Conservation (phyloP, 2,329 filamentous ascomycete genomes). For the Diatrype stigma region DNA sequence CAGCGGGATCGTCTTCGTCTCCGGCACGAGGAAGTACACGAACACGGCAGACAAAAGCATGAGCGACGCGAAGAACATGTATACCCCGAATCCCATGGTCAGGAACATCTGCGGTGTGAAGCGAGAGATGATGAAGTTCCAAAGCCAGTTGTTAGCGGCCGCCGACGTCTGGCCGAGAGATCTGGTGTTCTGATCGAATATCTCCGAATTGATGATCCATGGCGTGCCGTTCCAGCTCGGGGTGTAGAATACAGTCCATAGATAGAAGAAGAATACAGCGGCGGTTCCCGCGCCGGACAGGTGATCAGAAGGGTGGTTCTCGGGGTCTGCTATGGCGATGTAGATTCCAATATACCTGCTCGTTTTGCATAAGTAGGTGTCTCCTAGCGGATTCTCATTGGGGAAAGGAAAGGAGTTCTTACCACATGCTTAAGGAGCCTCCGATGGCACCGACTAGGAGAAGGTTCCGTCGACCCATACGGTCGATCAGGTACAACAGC, state of each 20-base stretch:
- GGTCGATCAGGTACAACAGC: constrained; percentile 60
- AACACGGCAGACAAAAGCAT: constrained; percentile 57
- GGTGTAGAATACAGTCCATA: constrained; percentile 71
- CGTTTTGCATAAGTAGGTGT: background rate
- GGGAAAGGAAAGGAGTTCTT: background rate
- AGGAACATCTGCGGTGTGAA: constrained; percentile 65
- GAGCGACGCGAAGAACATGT: constrained; percentile 64
- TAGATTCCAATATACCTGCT: constrained; percentile 53
- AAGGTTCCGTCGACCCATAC: constrained; percentile 54
- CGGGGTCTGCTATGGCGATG: constrained; percentile 47
- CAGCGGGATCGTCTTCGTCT: constrained; percentile 62
- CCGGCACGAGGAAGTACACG: constrained; percentile 59
- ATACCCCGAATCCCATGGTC: constrained; percentile 58
- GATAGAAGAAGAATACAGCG: constrained; percentile 68
- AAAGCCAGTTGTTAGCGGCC: constrained; percentile 69
- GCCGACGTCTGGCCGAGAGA: constrained; percentile 69
- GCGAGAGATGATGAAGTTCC: constrained; percentile 64
- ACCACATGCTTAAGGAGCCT: constrained; percentile 61
- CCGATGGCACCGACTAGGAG: constrained; percentile 55
- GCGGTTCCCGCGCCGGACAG: constrained; percentile 44
- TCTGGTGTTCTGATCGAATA: constrained; percentile 65
- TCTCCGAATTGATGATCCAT: constrained; percentile 73
- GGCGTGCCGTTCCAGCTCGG: constrained; percentile 70
- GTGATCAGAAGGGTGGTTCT: constrained; percentile 25
- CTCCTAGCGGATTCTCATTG: background rate